These are phyloP conservation scores for Trichodelitschia bisporula DNA, from an alignment of 495 filamentous ascomycete genomes.

Conservation along the genomic window DNA sequence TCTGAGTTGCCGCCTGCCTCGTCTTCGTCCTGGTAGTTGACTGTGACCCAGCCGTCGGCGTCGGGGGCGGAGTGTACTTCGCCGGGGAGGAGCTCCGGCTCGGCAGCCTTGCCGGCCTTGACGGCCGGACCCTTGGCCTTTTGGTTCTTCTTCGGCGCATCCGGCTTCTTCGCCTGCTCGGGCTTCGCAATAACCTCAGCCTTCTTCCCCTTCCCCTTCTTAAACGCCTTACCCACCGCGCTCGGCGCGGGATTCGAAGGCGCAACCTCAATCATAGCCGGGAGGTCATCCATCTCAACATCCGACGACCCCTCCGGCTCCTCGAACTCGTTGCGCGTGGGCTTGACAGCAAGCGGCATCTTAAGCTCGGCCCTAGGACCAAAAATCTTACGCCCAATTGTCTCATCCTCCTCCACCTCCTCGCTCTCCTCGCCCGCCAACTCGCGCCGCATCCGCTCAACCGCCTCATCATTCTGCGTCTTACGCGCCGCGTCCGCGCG, in stretches of 20 bases:
- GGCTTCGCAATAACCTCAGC: neutral
- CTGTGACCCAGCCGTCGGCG: conserved; percentile 14
- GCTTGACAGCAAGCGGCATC: conserved; percentile 11
- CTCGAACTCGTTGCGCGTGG: conserved; percentile 34
- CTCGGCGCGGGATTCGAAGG: neutral
- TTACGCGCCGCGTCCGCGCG: conserved; percentile 56
- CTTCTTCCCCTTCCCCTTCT: no score
- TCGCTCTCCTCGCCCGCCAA: conserved; percentile 23
- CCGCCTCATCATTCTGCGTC: conserved; percentile 53
- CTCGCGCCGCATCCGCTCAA: conserved; percentile 51
- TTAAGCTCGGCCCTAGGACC: conserved; percentile 7
- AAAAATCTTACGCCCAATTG: conserved; percentile 16
- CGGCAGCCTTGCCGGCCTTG: no score
- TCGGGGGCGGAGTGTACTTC: conserved; percentile 3
- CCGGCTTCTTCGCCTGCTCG: neutral
- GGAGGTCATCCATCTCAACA: conserved; percentile 12
- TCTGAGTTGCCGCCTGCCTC: conserved; percentile 26
- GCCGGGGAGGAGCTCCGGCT: no score
- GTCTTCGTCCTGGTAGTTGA: conserved; percentile 15
- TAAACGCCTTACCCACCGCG: neutral
- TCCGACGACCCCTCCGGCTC: conserved; percentile 29
- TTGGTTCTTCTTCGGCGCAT: no score
- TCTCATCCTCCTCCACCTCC: conserved; percentile 20
- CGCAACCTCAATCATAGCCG: neutral
- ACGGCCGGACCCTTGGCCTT: neutral